These are phyloP conservation scores for Stagonosporopsis cucurbitacearum DNA, from an alignment of 2,329 filamentous ascomycete species.

Conservation along the genomic window DNA sequence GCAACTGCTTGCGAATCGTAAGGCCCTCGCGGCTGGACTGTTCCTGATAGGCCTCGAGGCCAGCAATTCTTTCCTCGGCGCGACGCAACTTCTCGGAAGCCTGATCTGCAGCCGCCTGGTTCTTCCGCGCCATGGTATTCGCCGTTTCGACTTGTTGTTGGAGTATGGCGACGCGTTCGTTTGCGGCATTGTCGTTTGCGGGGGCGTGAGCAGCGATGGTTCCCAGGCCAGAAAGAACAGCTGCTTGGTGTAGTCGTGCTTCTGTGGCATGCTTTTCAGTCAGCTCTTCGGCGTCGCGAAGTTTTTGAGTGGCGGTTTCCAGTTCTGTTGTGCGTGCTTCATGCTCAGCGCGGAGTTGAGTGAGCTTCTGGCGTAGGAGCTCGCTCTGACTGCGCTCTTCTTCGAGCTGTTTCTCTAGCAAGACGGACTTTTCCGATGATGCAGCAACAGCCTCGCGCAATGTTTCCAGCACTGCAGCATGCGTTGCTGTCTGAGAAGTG, in stretches of 20 bases:
- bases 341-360: constrained; percentile 79
- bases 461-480: constrained; percentile 73
- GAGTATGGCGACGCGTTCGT: constrained; percentile 74
- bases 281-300: constrained; percentile 86
- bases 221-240: constrained; percentile 81
- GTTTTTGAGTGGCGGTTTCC: constrained; percentile 72
- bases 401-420: constrained; percentile 80
- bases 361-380: constrained; percentile 75
- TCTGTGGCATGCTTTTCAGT: constrained; percentile 87
- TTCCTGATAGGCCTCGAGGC: constrained; percentile 95
- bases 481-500: constrained; percentile 70
- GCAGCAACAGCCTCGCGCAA: constrained; percentile 79
- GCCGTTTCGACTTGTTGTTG: constrained; percentile 81
- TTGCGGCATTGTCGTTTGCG: constrained; percentile 54
- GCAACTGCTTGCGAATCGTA: constrained; percentile 86
- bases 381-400: constrained; percentile 82
- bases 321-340: constrained; percentile 81
- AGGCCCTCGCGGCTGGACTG: constrained; percentile 94
- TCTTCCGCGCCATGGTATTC: constrained; percentile 81
- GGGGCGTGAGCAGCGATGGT: constrained; percentile 68
- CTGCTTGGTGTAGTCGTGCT: constrained; percentile 82
- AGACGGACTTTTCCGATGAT: constrained; percentile 75
- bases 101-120: constrained; percentile 84
- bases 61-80: constrained; percentile 95
- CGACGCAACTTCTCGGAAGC: constrained; percentile 88